Evolutionary conservation across 2,329 filamentous ascomycete genomes (phyloP).

Genomic region (Alternaria gansuensis): DNA sequence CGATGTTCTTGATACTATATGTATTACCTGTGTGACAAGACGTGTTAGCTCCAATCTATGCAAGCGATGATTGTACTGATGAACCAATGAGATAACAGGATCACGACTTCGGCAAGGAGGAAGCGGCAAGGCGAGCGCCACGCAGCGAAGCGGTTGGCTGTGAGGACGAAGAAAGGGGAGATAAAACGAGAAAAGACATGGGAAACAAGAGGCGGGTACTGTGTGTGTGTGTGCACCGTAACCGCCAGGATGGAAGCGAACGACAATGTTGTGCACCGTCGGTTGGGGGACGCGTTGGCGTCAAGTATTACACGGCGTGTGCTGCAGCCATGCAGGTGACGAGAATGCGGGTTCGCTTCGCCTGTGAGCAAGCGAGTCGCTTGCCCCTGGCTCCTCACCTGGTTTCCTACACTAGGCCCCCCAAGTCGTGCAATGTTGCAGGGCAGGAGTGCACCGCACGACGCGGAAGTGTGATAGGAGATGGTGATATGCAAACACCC

Average conservation of each 20-base stretch:
- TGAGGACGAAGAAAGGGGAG: not conserved
- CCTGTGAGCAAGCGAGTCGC: conserved; percentile 20
- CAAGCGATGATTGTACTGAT: too few relatives aligned
- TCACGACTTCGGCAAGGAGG: not conserved
- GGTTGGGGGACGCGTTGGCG: conserved; percentile 19
- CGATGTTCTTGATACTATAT: conserved; percentile 88
- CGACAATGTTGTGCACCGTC: conserved; percentile 26
- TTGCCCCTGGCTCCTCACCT: conserved; percentile 26
- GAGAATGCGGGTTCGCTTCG: conserved; percentile 17
- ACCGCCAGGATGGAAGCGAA: conserved; percentile 21
- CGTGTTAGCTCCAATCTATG: conserved; percentile 14
- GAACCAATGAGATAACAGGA: conserved; percentile 3
- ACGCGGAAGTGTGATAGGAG: conserved; percentile 6
- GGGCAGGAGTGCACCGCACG: conserved; percentile 5
- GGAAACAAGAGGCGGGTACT: too few relatives aligned
- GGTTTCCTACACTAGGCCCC: conserved; percentile 2
- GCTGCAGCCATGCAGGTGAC: conserved; percentile 26
- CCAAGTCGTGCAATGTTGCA: conserved; percentile 33
- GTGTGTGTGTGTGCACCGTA: not conserved
- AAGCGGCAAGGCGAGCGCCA: not conserved
- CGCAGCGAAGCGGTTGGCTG: not conserved
- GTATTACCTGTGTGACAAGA: conserved; percentile 74
- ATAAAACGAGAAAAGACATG: not conserved
- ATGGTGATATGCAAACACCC: conserved; percentile 28
- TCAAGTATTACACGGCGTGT: conserved; percentile 40